Evolutionary conservation across 31 red algal genomes (phyloP), one percentile per base, ranked within the genome.

Genomic region (Asparagopsis taxiformis): DNA sequence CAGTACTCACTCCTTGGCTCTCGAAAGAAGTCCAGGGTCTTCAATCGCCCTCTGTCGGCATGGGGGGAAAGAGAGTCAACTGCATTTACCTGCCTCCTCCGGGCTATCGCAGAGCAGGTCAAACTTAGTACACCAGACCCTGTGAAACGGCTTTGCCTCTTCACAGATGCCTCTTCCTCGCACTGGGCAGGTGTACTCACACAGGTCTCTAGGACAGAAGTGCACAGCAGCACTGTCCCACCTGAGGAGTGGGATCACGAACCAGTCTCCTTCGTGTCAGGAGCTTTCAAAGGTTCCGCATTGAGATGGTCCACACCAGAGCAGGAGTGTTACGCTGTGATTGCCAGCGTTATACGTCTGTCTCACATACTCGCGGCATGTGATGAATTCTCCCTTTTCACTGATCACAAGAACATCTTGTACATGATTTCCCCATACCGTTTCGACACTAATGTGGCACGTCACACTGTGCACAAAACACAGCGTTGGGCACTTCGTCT

Each of bases 381-480:
- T 34, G 22, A 21, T 9, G 60, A 81, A 70, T 81, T 28, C 24
- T 39, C 39, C 8, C 30, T 83, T 24, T 83, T 60, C 32, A 72
- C 79, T 11, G 56, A 83, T 35, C 67, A 83, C 52, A 72, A 35
- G 41, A 71, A 83, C 1, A n/a, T 83, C 1, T 30, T 72, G 25
- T 83, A 70, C 57, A 72, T 83, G 75, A 37, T 79, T 24, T 79
- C 75, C 15, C 61, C 60, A 20, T 6, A 9, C 15, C 59, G 59
- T 22, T 79, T 79, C 49, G 0, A 79, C 10, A 20, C 35, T 15
- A 75, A 66, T 56, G 68, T 75, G 26, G 80, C 55, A 0, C 23
- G 80, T 10, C 80, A 85, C 67, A 55, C 75, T 43, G 70, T 75
- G 9, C 32, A 85, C 43, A 85, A 85, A 46, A n/a, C 31, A 3